Base-by-base conservation (phyloP, 2,329 filamentous ascomycete genomes). In the Furcasterigmium sp. region DNA sequence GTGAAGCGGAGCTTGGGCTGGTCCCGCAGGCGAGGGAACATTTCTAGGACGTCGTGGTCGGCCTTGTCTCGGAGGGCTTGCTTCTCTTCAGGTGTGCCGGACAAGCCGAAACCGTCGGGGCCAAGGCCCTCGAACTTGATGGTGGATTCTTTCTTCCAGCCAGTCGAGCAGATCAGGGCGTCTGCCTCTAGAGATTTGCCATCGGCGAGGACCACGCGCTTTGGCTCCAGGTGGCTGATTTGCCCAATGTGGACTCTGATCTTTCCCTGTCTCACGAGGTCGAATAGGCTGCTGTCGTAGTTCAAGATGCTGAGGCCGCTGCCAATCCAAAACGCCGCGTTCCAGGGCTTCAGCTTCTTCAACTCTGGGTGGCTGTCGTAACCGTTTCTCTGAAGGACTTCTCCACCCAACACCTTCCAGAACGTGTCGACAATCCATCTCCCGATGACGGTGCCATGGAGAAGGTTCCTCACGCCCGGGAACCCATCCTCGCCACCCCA, bases 271-370 rank as follows among this genome's bases (percentile, higher is more conserved):
- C 63, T 62, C 13, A 80, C 70, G 34, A 78, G 57, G 13, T 76
- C 70, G 46, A 76, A 73, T 45, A 78, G 63, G 26, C 68, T 62
- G 2, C 62, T 70, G 1, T 68, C 62, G 46, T 73, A 79, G 50
- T 79, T 81, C 30, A 73, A 59, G 25, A 82, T 78, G 23, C 71
- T 70, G 2, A 80, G 56, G 0, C 67, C 68, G 28, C 65, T 70
- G 1, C 70, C 76, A 11, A 70, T 70, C 64, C 70, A 79, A 45
- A 69, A 69, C 0, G 64, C 56, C 3, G 59, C 58, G 19, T 60
- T 56, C 60, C 64, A 67, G 0, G 68, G 68, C 53, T 67, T 65
- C 1, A 72, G 55, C 50, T 68, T 68, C 9, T 53, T 47, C 1
- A 61, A 53, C 42, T 68, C 63, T 0, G 63, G 63, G 14, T 70